Conservation (phyloP, 106 monocot genomes). For the Apostasia shenzhenica region DNA sequence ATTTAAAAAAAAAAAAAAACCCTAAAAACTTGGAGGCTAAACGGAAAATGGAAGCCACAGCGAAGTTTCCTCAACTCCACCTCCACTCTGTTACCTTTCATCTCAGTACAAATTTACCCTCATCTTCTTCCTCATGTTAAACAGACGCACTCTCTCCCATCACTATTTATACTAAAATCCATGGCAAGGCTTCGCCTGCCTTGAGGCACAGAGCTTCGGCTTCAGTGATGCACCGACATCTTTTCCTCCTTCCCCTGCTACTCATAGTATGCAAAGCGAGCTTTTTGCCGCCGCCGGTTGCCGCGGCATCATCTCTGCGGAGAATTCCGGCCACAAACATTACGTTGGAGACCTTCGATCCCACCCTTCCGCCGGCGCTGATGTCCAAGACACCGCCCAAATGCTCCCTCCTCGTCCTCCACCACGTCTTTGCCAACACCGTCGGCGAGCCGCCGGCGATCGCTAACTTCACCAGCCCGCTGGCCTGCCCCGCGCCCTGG, state of each 20-base stretch:
- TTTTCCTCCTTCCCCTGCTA: conserved; percentile 19
- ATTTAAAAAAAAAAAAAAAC: too few relatives aligned
- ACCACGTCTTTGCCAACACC: conserved; percentile 38
- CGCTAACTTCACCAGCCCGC: conserved; percentile 32
- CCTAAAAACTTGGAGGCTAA: too few relatives aligned
- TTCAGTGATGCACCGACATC: not conserved
- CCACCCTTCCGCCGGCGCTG: conserved; percentile 30
- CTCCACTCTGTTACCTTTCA: not conserved
- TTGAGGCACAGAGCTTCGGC: too few relatives aligned
- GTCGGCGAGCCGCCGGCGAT: conserved; percentile 16
- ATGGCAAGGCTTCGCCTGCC: too few relatives aligned
- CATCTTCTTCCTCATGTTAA: conserved; percentile 1
- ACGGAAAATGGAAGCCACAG: conserved; percentile 1
- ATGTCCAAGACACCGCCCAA: conserved; percentile 13
- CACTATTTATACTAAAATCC: conserved; percentile 2
- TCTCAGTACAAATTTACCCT: conserved; percentile 1
- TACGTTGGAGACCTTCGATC: conserved; percentile 32
- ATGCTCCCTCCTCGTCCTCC: conserved; percentile 39
- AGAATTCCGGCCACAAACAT: conserved; percentile 8
- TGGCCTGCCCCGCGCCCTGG: conserved; percentile 17
- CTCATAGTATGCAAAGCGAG: conserved; percentile 33
- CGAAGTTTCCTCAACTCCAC: not conserved
- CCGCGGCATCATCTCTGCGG: conserved; percentile 3
- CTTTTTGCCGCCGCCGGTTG: conserved; percentile 25
- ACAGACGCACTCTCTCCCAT: not conserved